Evolutionary conservation across 495 filamentous ascomycete genomes (phyloP), one percentile per base, ranked within the genome.

Genomic region (Aspergillus bertholletiae): DNA sequence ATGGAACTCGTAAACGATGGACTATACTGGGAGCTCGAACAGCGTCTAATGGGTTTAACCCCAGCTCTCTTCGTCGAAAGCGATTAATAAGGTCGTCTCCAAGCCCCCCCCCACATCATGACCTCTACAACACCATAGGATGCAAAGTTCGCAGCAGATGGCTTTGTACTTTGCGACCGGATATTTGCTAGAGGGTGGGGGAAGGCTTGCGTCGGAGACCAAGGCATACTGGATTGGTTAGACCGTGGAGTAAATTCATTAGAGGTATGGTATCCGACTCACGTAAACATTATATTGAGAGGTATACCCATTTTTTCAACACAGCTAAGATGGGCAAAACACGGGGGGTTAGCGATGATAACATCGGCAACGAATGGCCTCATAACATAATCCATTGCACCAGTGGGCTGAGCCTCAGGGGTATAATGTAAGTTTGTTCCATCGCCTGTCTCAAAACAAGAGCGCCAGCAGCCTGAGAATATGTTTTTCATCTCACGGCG

Each of bases 321-420:
- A 57, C 86, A 85, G 70, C 90, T 87, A n/a, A 91, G 75, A 61
- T 90, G 88, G 7, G 87, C 88, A 63, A 91, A 90, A 65, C 86
- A 87, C 0, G 87, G 87, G 0, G 88, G 88, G 60, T 92, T 92
- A 12, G 88, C 88, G 54, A 92, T 91, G 61, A 92, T 92, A 7
- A 77, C 82, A 63, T 91, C 86, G 0, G 87, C 87, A 22, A 91
- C 81, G 53, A 92, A 92, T 1, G 86, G 83, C 6, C 5, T 24
- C 23, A 6, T 11, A 3, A 18, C 32, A 21, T 3, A 4, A 13
- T 22, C 5, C 26, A 7, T 11, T 12, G 34, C 49, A 51, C 15
- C 5, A 15, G 7, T 13, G 12, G 7, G 3, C n/a, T 13, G 7
- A 6, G 34, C 5, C 7, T 4, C 7, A 6, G 5, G 7, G 34